A percentile compares a stretch with the other conserved stretches of the same genome.
Evolutionary conservation across 805 yeast genomes (phyloP).

Genomic region (Saccharomycopsis selenospora): DNA sequence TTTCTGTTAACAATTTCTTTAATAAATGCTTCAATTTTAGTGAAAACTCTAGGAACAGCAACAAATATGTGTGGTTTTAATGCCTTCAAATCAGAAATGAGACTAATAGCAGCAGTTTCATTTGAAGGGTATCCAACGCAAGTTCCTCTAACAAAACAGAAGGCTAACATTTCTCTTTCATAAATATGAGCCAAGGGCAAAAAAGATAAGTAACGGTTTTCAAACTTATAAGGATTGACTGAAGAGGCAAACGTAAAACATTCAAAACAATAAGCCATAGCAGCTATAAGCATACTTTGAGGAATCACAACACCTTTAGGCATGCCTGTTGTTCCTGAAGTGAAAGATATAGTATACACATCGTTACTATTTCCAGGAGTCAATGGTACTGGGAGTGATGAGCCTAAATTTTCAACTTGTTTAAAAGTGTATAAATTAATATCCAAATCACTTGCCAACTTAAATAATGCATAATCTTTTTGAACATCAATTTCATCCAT

Average conservation of each 20-base stretch:
- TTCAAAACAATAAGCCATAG: conserved; percentile 27
- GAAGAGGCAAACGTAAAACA: conserved; percentile 1
- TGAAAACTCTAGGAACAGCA: conserved; percentile 50
- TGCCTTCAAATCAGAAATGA: conserved; percentile 42
- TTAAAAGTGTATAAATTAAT: conserved; percentile 26
- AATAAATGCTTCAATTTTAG: conserved; percentile 43
- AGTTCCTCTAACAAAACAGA: conserved; percentile 32
- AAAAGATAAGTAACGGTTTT: conserved; percentile 33
- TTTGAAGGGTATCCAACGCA: conserved; percentile 39
- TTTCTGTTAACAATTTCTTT: conserved; percentile 33
- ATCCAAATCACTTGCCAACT: conserved; percentile 24
- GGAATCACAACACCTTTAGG: conserved; percentile 63
- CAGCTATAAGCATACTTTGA: conserved; percentile 39
- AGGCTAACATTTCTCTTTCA: conserved; percentile 36
- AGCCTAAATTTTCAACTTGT: conserved; percentile 28
- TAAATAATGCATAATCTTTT: conserved; percentile 25
- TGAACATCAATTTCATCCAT: conserved; percentile 35
- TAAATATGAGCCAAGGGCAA: conserved; percentile 50
- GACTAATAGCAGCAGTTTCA: conserved; percentile 34
- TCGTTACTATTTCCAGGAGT: conserved; percentile 46
- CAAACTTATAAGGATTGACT: conserved; percentile 37
- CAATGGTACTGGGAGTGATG: conserved; percentile 32
- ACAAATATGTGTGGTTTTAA: conserved; percentile 40
- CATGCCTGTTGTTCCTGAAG: conserved; percentile 69
- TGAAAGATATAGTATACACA: conserved; percentile 57